Base-by-base conservation (phyloP, 1,284 basidiomycete genomes). In the Trametes hirsuta region DNA sequence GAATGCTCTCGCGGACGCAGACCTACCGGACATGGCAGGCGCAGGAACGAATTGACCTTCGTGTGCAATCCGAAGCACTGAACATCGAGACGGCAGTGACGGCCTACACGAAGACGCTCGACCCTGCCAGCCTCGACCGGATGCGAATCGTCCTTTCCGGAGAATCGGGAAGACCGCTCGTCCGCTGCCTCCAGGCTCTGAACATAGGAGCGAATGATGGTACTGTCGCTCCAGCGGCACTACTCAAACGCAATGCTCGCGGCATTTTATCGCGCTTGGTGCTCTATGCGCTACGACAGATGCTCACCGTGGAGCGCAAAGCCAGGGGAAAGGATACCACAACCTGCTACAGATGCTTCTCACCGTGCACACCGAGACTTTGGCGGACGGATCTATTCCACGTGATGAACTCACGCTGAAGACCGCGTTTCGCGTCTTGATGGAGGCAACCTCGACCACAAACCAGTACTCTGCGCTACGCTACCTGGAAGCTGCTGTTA, bases 61-160 rank as follows among this genome's bases (percentile, higher is more conserved):
- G 41, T 15, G n/a, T 8, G 10, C 48, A 51, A n/a, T 30, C 55
- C 3, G n/a, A 11, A 22, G 41, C 15, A 22, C 55, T 57, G 35
- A 40, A 51, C 21, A n/a, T 51, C n/a, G 34, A 51, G 42, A 57
- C 48, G 5, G 55, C 55, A 1, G 37, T 51, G 15, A 46, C 48
- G 1, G 55, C 55, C 0, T 57, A 50, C 47, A 21, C 25, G 3
- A 46, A 34, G 24, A 51, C 55, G 35, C 48, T 57, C 15, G 42
- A 46, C 2, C 42, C 48, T 10, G 24, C 6, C 4, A 40, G n/a
- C 11, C 55, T 57, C 10, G 55, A 51, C 35, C 41, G 22, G 3
- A 51, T 57, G 35, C 48, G 41, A 15, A 22, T 57, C 35, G 42
- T 30, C 6, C 36, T 57, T 8, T 24, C 47, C 3, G 42, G 55